Evolutionary conservation across 1,139 yeast genomes (phyloP), one percentile per base, ranked within the genome.

Genomic region (Candida freyschussii): DNA sequence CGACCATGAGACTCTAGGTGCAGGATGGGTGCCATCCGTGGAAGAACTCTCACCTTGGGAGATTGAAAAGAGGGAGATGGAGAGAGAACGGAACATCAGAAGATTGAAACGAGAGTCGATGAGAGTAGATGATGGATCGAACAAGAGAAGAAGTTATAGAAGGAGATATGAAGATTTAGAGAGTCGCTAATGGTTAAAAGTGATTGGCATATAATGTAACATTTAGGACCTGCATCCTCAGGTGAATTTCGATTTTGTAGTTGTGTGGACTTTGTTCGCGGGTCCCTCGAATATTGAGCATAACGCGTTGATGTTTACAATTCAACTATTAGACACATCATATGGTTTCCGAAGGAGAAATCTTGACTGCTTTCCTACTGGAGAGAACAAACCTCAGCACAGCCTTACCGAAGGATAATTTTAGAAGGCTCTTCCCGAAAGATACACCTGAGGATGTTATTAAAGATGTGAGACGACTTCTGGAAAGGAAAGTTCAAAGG

Each of bases 11-110:
- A 61, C 66, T 12, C 57, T 73, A 25, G 85, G 86, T 27, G 86
- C 79, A 31, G 82, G 76, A 22, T 91, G 96, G 95, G 81, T 83
- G 33, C 98, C 99, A 10, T 70, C 78, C 22, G 81, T 91, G 4
- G 97, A 89, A 57, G 74, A 76, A 7, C 67, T 91, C 40, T 78
- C 94, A 1, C 91, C 86, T 30, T 89, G 91, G 71, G 98, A 91
- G 60, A 86, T 91, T 38, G 97, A 89, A 54, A 82, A 84, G 60
- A 73, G 97, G 43, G 97, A 91, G 55, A 86, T 89, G 45, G 98
- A 93, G 59, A 78, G 95, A 52, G 96, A 89, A 46, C 74, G 98
- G 58, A 86, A 84, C 53, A 72, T 86, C 41, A 75, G 98, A 58
- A 76, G 98, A 55, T 68, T 87, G 52, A 89, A 93, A 65, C 76